These are phyloP conservation scores for Cucurbita argyrosperma DNA, from an alignment of 306 rosid genomes.

Conservation along the genomic window DNA sequence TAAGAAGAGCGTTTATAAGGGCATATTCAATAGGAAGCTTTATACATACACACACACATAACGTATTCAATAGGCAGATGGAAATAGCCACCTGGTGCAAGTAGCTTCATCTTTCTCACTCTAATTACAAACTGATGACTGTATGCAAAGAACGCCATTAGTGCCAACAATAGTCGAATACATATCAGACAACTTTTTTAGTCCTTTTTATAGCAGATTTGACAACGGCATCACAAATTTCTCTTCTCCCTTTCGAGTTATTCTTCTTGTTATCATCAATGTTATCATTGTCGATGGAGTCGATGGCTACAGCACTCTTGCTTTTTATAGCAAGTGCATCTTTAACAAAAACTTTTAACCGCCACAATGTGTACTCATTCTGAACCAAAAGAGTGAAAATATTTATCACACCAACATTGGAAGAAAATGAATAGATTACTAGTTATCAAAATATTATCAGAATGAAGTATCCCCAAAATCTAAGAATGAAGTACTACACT, in stretches of 20 bases:
- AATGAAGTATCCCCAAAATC: background rate
- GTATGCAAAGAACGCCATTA: background rate
- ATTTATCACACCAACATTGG: background rate
- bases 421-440: background rate
- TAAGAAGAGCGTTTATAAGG: background rate
- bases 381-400: constrained; percentile 8
- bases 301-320: constrained; percentile 7
- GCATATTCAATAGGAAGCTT: background rate
- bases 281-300: constrained; percentile 8
- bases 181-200: constrained; percentile 29
- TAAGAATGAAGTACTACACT: background rate
- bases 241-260: constrained; percentile 28
- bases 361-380: constrained; percentile 57
- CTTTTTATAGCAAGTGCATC: constrained; percentile 26
- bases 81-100: background rate
- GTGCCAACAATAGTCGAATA: constrained; percentile 7
- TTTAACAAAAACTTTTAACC: constrained; percentile 38
- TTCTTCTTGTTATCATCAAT: constrained; percentile 19
- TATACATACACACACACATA: background rate
- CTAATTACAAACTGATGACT: background rate
- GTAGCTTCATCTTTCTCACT: background rate
- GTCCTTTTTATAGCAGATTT: constrained; percentile 21
- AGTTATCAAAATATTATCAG: background rate
- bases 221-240: constrained; percentile 23
- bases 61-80: background rate